Evolutionary conservation across 2,329 filamentous ascomycete genomes (phyloP), one percentile per base, ranked within the genome.

Genomic region (Colletotrichum brevisporum): DNA sequence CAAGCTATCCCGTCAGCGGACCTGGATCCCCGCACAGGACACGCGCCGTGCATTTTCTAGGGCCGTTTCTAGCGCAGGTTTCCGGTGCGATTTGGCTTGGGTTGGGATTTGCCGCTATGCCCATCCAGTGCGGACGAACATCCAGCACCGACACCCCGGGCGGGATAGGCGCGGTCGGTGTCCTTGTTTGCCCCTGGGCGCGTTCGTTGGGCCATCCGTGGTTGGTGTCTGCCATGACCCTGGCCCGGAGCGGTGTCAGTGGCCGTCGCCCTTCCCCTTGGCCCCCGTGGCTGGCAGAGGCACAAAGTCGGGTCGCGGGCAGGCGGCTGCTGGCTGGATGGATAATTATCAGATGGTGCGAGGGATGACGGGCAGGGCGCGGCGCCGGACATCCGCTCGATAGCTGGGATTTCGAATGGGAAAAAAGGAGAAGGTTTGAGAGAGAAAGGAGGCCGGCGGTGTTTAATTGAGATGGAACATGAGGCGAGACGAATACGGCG

Each of bases 1-100:
- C 39, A 47, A 31, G 24, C 60, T 47, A 63, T 55, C 26, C 65
- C 61, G 55, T 66, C 66, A 69, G 66, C 62, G 66, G 66, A 60
- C 62, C 66, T 66, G 43, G 51, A 60, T 52, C 51, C 62, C 66
- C 62, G 62, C 66, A 66, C 55, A 66, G 66, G 62, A 45, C 66
- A 60, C 24, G 55, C 56, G 50, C 62, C 55, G 51, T 67, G 53
- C 50, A 53, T 65, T 69, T 69, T 66, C 66, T 69, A 69, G 66
- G 62, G 66, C 31, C 54, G 62, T 69, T 60, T 66, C 50, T 66
- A 66, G 62, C 55, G 60, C 54, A 18, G 36, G 45, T 54, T 60
- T 54, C 31, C 51, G 43, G 31, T 69, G 41, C 55, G 59, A 31
- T 66, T 69, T 55, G 66, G 65, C 65, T 50, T 52, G 56, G 31